Evolutionary conservation across 495 filamentous ascomycete species (phyloP).

Genomic region (Cudoniella acicularis): DNA sequence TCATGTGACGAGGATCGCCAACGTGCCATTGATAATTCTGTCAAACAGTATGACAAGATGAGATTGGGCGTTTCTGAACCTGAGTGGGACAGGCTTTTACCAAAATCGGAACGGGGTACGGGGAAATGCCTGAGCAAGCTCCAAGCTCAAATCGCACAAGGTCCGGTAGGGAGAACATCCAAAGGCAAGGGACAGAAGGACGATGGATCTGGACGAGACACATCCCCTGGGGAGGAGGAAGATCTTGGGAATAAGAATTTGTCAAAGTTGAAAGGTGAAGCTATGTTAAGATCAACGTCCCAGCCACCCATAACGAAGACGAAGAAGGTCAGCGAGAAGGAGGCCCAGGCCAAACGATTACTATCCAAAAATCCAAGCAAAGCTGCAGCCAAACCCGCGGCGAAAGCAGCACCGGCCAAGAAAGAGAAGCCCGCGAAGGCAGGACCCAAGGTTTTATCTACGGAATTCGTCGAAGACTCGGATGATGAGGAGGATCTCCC

Average conservation of each 20-base stretch:
- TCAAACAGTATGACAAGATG: conserved; percentile 74
- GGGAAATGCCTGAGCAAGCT: conserved; percentile 77
- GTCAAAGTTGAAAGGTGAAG: conserved; percentile 43
- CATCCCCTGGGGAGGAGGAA: conserved; percentile 36
- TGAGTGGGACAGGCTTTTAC: conserved; percentile 76
- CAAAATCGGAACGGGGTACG: conserved; percentile 70
- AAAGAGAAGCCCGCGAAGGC: conserved; percentile 53
- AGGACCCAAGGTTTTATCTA: conserved; percentile 57
- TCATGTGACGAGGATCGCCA: conserved; percentile 63
- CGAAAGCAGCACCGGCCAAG: conserved; percentile 41
- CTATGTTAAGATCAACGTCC: conserved; percentile 51
- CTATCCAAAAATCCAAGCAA: conserved; percentile 50
- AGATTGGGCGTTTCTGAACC: conserved; percentile 68
- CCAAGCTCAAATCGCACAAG: conserved; percentile 55
- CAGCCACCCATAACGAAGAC: conserved; percentile 41
- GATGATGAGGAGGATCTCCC: conserved; percentile 61
- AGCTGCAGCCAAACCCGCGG: conserved; percentile 35
- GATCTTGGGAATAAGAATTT: conserved; percentile 52
- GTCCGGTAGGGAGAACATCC: conserved; percentile 49
- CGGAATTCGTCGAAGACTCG: conserved; percentile 72
- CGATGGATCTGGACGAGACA: conserved; percentile 41
- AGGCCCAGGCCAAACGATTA: conserved; percentile 58
- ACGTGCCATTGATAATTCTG: conserved; percentile 78
- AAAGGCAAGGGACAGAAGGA: conserved; percentile 55
- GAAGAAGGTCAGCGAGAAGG: conserved; percentile 60